These are phyloP conservation scores for Micractinium conductrix DNA, from an alignment of 139 green algal genomes.

Conservation along the genomic window DNA sequence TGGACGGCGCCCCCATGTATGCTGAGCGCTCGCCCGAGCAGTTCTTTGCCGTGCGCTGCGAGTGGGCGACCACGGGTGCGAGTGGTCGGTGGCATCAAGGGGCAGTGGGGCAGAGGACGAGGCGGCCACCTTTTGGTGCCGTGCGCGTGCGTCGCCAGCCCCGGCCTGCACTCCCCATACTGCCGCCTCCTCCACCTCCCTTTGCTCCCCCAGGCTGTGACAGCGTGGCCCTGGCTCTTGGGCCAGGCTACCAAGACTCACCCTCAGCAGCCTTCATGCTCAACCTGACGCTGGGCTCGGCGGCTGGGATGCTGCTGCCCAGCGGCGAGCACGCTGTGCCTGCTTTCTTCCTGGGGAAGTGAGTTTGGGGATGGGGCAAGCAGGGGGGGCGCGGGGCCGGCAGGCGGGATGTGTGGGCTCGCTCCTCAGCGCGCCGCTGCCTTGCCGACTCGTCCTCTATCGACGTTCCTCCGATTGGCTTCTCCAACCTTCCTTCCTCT, in stretches of 20 bases:
- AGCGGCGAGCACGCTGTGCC: constrained; percentile 9
- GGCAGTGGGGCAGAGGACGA: not conserved
- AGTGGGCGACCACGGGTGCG: constrained; percentile 22
- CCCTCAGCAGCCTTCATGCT: constrained; percentile 57
- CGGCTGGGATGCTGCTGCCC: constrained; percentile 44
- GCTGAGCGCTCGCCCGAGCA: not conserved
- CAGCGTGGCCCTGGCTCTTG: constrained; percentile 49
- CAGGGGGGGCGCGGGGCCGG: not conserved
- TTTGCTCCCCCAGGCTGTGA: constrained; percentile 50
- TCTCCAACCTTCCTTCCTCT: not conserved
- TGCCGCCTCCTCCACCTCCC: not conserved
- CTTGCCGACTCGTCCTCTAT: not conserved
- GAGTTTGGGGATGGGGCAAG: not conserved
- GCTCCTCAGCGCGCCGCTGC: not conserved
- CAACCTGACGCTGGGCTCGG: constrained; percentile 51
- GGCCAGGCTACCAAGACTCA: constrained; percentile 40
- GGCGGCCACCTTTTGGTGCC: not conserved
- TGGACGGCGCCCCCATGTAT: not conserved
- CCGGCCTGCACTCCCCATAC: not conserved
- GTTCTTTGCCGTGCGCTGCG: constrained; percentile 40
- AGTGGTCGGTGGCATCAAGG: not conserved
- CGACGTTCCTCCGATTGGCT: not conserved
- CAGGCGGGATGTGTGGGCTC: too few relatives aligned
- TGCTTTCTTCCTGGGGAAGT: constrained; percentile 29
- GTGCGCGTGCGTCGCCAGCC: too few relatives aligned